Percentiles rank a stretch among this genome's conserved stretches.
phyloP scores from a whole-genome alignment of 129 eudicot genomes.

The Dittrichia graveolens region DNA sequence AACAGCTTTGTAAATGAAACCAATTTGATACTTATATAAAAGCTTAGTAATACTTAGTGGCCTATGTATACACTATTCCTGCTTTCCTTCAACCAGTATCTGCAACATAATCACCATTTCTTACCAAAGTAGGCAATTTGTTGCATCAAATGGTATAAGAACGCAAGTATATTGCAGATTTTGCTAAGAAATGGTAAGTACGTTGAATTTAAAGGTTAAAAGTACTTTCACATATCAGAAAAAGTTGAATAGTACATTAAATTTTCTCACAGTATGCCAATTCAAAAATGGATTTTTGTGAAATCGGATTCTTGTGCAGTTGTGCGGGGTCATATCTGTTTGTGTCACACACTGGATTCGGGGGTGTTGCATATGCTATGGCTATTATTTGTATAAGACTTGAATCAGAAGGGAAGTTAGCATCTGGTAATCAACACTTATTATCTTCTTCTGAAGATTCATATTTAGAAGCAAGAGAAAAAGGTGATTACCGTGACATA shows the following conservation, averaged over 20 bases:
- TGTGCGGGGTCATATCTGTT: conserved; percentile 86
- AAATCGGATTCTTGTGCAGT: conserved; percentile 42
- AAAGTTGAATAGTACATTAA: background rate
- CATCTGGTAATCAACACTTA: conserved; percentile 28
- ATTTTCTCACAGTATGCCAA: too few relatives aligned
- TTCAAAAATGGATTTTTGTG: conserved; percentile 3
- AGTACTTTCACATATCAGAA: background rate
- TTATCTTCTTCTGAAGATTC: conserved; percentile 30
- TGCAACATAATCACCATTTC: background rate
- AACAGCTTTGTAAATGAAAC: too few relatives aligned
- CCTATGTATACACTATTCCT: background rate
- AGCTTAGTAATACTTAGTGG: background rate
- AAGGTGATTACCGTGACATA: conserved; percentile 94
- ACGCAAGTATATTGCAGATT: background rate
- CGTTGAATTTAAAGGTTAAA: background rate
- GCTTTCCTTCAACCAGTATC: background rate
- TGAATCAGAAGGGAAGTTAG: conserved; percentile 62
- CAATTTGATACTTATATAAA: too few relatives aligned
- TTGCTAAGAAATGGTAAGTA: background rate
- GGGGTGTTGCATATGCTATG: conserved; percentile 98
- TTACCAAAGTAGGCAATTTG: background rate
- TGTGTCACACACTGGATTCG: conserved; percentile 97
- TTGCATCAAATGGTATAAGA: background rate
- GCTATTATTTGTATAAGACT: conserved; percentile 82
- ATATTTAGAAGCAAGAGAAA: conserved; percentile 64